These are phyloP conservation scores for Lasiodiplodia theobromae DNA, from an alignment of 2,329 filamentous ascomycete genomes.

Conservation along the genomic window DNA sequence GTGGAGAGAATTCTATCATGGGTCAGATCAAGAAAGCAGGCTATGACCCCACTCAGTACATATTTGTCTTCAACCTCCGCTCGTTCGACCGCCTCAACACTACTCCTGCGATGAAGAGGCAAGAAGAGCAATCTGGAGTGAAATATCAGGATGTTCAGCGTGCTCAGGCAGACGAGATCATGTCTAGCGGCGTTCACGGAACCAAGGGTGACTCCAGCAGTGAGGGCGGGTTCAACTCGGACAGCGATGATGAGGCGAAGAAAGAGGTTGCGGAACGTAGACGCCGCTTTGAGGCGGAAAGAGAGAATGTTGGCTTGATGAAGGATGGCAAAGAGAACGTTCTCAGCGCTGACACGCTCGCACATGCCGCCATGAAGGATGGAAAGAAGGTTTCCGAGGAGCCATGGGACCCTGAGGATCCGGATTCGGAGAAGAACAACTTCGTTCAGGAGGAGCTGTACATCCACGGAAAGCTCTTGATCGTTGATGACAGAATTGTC, in stretches of 20 bases:
- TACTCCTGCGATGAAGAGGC: conserved; percentile 73
- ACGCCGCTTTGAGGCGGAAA: conserved; percentile 54
- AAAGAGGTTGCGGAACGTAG: conserved; percentile 56
- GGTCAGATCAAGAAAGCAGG: conserved; percentile 76
- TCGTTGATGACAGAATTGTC: conserved; percentile 84
- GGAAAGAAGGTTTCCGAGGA: conserved; percentile 71
- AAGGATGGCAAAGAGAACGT: conserved; percentile 39
- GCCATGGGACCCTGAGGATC: conserved; percentile 74
- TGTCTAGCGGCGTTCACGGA: conserved; percentile 76
- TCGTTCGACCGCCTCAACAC: conserved; percentile 92
- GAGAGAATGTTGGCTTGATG: conserved; percentile 48
- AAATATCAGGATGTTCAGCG: conserved; percentile 86
- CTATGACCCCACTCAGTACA: conserved; percentile 77
- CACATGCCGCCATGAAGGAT: conserved; percentile 83
- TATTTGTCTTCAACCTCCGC: conserved; percentile 93
- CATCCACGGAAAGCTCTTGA: conserved; percentile 89
- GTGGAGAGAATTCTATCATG: conserved; percentile 90
- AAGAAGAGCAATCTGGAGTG: conserved; percentile 82
- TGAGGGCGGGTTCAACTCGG: conserved; percentile 35
- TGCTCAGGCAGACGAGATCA: conserved; percentile 87
- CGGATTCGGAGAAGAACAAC: conserved; percentile 80
- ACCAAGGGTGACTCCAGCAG: conserved; percentile 33
- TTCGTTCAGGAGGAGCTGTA: conserved; percentile 98
- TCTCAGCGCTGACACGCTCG: conserved; percentile 68
- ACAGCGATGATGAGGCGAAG: conserved; percentile 44